These are phyloP conservation scores for Diplodia seriata DNA, from an alignment of 2,329 filamentous ascomycete species.

Conservation along the genomic window DNA sequence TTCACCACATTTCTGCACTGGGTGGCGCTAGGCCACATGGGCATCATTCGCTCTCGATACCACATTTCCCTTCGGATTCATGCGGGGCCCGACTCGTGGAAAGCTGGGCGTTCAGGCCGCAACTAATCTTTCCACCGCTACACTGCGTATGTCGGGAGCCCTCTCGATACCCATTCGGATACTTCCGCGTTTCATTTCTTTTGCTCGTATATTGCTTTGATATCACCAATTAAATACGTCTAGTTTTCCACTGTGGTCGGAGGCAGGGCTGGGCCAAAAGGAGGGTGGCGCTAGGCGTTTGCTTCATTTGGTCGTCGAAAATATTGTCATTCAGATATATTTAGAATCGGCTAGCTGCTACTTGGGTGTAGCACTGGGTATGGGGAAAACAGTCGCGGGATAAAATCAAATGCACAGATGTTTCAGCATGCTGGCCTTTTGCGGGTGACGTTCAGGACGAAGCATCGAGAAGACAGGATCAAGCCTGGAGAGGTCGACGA, in stretches of 20 bases:
- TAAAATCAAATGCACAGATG: constrained; percentile 11
- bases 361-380: constrained; percentile 15
- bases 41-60: constrained; percentile 27
- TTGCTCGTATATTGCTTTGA: constrained; percentile 23
- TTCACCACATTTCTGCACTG: neutral
- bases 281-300: neutral
- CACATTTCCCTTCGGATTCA: constrained; percentile 14
- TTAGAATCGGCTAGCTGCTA: constrained; percentile 18
- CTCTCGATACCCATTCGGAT: constrained; percentile 27
- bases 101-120: constrained; percentile 7
- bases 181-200: constrained; percentile 24
- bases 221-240: constrained; percentile 23
- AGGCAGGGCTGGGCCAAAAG: constrained; percentile 14
- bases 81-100: constrained; percentile 18
- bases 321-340: constrained; percentile 24
- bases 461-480: no score
- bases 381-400: constrained; percentile 3
- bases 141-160: constrained; percentile 15
- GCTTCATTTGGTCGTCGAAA: constrained; percentile 16
- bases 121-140: constrained; percentile 16
- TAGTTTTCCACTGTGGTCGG: constrained; percentile 6
- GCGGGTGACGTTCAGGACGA: neutral
- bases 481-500: neutral
- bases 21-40: constrained; percentile 13
- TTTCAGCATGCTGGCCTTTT: neutral